Percentiles rank a stretch among this genome's conserved stretches.
Evolutionary conservation across 805 yeast species (phyloP).

Genomic region (Ogataea glucozyma): DNA sequence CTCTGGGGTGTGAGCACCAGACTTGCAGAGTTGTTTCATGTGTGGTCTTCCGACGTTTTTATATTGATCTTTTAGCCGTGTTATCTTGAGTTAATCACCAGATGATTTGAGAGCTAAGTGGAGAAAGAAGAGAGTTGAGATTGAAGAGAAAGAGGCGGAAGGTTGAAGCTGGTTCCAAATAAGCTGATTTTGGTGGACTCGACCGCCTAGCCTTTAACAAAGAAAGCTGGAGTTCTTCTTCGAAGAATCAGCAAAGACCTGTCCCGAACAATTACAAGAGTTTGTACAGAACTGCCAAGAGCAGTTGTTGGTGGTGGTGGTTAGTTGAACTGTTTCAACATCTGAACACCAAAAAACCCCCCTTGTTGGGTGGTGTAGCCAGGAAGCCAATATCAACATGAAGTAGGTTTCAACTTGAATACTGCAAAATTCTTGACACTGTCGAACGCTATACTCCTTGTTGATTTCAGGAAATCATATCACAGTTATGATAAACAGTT

Average conservation of each 20-base stretch:
- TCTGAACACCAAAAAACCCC: too few relatives aligned
- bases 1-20: too few relatives aligned
- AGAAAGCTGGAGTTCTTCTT: conserved; percentile 2
- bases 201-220: conserved; percentile 9
- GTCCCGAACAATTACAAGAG: conserved; percentile 2
- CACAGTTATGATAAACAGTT: too few relatives aligned
- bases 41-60: conserved; percentile 7
- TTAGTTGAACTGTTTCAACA: conserved; percentile 3
- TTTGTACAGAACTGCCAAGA: not conserved
- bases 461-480: too few relatives aligned
- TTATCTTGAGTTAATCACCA: conserved; percentile 17
- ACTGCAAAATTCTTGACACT: too few relatives aligned
- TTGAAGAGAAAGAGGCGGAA: conserved; percentile 99
- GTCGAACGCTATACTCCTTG: too few relatives aligned
- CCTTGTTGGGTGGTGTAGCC: too few relatives aligned
- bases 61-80: conserved; percentile 1
- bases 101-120: conserved; percentile 89
- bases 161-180: conserved; percentile 99
- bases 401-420: too few relatives aligned
- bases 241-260: not conserved
- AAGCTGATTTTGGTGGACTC: conserved; percentile 43
- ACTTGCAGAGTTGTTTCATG: not conserved
- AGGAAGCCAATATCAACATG: too few relatives aligned
- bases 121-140: conserved; percentile 99
- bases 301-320: not conserved